A percentile compares a stretch with the other conserved stretches of the same genome.
phyloP scores from a whole-genome alignment of 2,329 filamentous ascomycete species.

The Hypoxylon sp. region DNA sequence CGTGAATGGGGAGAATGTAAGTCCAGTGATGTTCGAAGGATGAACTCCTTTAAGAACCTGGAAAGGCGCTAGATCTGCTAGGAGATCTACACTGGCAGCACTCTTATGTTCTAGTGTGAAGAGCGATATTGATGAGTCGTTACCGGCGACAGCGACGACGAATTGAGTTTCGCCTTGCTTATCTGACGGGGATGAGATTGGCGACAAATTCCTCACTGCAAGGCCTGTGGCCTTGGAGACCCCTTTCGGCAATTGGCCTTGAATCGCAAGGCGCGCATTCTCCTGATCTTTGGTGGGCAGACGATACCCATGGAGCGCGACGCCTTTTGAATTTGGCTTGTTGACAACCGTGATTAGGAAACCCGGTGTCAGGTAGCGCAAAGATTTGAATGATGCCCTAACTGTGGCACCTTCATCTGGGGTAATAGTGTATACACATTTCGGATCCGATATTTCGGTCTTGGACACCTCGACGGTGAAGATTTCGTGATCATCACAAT shows the following conservation, averaged over 20 bases:
- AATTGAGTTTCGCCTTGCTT: slow-evolving; percentile 79
- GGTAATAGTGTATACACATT: slow-evolving; percentile 70
- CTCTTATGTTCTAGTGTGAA: slow-evolving; percentile 81
- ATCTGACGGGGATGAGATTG: slow-evolving; percentile 64
- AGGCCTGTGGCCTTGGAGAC: slow-evolving; percentile 84
- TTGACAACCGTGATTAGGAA: slow-evolving; percentile 73
- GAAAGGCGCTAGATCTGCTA: slow-evolving; percentile 68
- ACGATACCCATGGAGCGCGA: slow-evolving; percentile 70
- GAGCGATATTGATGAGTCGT: slow-evolving; percentile 83
- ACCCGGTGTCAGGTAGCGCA: slow-evolving; percentile 71
- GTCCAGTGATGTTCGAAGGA: slow-evolving; percentile 70
- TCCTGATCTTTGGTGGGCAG: slow-evolving; percentile 61
- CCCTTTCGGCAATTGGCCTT: slow-evolving; percentile 72
- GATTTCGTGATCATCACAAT: slow-evolving; percentile 83
- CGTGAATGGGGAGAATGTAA: slow-evolving; percentile 71
- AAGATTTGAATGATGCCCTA: slow-evolving; percentile 68
- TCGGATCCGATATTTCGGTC: slow-evolving; percentile 62
- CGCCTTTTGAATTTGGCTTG: slow-evolving; percentile 71
- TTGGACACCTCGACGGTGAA: slow-evolving; percentile 71
- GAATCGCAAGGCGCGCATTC: slow-evolving; percentile 66
- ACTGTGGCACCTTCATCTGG: slow-evolving; percentile 60
- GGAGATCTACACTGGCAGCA: slow-evolving; percentile 63
- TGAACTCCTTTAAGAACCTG: slow-evolving; percentile 69
- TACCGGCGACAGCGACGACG: slow-evolving; percentile 83
- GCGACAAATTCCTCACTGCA: slow-evolving; percentile 79